phyloP scores from a whole-genome alignment of 2,329 filamentous ascomycete genomes.

The Hypoxylon sp. region DNA sequence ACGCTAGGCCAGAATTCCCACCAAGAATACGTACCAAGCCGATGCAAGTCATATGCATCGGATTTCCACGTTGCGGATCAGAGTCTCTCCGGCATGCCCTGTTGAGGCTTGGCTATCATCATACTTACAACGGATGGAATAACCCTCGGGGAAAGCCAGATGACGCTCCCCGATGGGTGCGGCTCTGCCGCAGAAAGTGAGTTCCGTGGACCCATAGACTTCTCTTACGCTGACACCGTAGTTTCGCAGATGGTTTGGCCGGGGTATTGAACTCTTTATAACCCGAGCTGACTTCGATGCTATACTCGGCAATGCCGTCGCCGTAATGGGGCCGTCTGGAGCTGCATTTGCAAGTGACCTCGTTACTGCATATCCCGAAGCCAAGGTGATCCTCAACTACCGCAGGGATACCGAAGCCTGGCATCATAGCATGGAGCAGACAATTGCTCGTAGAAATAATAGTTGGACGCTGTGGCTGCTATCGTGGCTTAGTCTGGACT shows the following conservation, averaged over 20 bases:
- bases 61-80: constrained; percentile 54
- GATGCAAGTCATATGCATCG: constrained; percentile 56
- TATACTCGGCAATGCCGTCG: constrained; percentile 52
- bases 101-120: constrained; percentile 52
- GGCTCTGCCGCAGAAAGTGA: constrained; percentile 51
- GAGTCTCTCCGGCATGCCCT: constrained; percentile 56
- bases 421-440: constrained; percentile 54
- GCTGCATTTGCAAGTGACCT: constrained; percentile 61
- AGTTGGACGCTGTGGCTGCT: constrained; percentile 53
- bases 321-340: constrained; percentile 61
- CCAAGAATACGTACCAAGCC: constrained; percentile 53
- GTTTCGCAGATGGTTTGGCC: constrained; percentile 37
- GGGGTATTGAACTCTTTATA: constrained; percentile 32
- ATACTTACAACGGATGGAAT: constrained; percentile 57
- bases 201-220: not conserved
- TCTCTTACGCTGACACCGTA: not conserved
- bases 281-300: constrained; percentile 50
- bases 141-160: constrained; percentile 51
- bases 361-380: constrained; percentile 63
- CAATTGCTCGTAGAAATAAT: constrained; percentile 47
- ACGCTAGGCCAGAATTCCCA: constrained; percentile 43
- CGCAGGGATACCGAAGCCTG: constrained; percentile 59
- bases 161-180: constrained; percentile 47
- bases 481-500: constrained; percentile 50
- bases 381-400: constrained; percentile 63